A percentile compares a stretch with the other conserved stretches of the same genome.
Evolutionary conservation across 2,329 filamentous ascomycete genomes (phyloP).

Genomic region (Neonectria hederae): DNA sequence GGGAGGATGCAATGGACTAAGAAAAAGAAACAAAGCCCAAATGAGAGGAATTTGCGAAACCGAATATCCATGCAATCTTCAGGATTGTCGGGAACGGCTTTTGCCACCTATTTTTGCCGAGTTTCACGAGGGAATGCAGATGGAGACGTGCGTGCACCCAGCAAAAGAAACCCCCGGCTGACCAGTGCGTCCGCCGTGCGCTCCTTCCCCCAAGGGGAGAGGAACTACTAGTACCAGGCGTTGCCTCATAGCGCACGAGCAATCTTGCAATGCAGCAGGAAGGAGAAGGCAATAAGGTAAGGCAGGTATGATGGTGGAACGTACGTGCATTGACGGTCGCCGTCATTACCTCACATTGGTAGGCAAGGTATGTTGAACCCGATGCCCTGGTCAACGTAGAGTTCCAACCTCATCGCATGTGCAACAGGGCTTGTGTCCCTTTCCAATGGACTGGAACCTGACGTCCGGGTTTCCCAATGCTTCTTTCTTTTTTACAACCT

Average conservation of each 20-base stretch:
- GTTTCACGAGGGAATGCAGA: not conserved
- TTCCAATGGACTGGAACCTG: not conserved
- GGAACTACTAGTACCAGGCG: not conserved
- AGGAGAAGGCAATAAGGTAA: slow-evolving; percentile 6
- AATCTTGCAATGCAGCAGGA: not conserved
- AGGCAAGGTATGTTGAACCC: not conserved
- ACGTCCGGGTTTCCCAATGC: not conserved
- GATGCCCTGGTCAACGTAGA: slow-evolving; percentile 14
- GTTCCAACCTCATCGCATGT: slow-evolving; percentile 2
- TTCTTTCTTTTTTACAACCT: slow-evolving; percentile 12
- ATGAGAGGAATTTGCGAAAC: slow-evolving; percentile 6
- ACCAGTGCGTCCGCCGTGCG: slow-evolving; percentile 18
- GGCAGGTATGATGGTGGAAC: not conserved
- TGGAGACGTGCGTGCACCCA: slow-evolving; percentile 10
- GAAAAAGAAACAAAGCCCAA: slow-evolving; percentile 21
- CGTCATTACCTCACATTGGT: not conserved
- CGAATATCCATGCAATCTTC: slow-evolving; percentile 11
- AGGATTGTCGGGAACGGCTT: slow-evolving; percentile 8
- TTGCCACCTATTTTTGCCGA: not conserved
- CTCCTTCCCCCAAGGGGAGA: not conserved
- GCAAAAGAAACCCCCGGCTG: slow-evolving; percentile 15
- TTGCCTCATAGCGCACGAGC: slow-evolving; percentile 8
- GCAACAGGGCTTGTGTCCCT: not conserved
- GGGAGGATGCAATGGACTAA: slow-evolving; percentile 9
- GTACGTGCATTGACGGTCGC: not conserved